Conservation (phyloP, 1,284 basidiomycete species). For the Porogramme epimiltina region DNA sequence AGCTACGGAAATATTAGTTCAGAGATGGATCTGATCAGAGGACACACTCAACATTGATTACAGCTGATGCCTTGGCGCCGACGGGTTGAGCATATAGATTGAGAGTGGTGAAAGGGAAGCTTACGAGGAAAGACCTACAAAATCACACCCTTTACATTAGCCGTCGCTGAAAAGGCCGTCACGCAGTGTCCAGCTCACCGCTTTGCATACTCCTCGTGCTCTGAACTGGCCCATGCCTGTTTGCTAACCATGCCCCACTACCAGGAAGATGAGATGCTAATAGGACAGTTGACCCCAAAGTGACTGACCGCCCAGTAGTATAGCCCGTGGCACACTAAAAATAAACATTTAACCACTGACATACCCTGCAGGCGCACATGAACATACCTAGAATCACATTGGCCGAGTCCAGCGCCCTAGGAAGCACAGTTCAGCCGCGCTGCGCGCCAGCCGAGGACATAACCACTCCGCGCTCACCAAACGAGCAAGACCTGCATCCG, state of each 20-base stretch:
- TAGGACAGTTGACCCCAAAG: not conserved
- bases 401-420: constrained; percentile 17
- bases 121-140: constrained; percentile 17
- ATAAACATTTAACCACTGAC: not conserved
- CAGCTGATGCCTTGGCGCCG: constrained; percentile 4
- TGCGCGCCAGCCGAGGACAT: not conserved
- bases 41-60: constrained; percentile 11
- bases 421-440: not conserved
- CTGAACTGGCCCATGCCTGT: not conserved
- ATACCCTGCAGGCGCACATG: not conserved
- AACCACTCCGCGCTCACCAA: constrained; percentile 8
- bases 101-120: not conserved
- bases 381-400: constrained; percentile 20
- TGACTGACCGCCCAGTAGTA: constrained; percentile 22
- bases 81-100: not conserved
- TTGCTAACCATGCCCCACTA: constrained; percentile 15
- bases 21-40: not conserved
- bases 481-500: constrained; percentile 16
- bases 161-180: not conserved
- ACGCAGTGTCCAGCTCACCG: too few species aligned
- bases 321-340: constrained; percentile 18
- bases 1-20: constrained; percentile 5
- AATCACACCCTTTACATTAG: too few species aligned
- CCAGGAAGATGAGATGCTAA: not conserved
- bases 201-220: constrained; percentile 10